Percentiles rank a stretch among this genome's conserved stretches.
These are phyloP conservation scores for Pochonia chlamydosporia DNA, from an alignment of 2,329 filamentous ascomycete genomes.

Conservation along the genomic window DNA sequence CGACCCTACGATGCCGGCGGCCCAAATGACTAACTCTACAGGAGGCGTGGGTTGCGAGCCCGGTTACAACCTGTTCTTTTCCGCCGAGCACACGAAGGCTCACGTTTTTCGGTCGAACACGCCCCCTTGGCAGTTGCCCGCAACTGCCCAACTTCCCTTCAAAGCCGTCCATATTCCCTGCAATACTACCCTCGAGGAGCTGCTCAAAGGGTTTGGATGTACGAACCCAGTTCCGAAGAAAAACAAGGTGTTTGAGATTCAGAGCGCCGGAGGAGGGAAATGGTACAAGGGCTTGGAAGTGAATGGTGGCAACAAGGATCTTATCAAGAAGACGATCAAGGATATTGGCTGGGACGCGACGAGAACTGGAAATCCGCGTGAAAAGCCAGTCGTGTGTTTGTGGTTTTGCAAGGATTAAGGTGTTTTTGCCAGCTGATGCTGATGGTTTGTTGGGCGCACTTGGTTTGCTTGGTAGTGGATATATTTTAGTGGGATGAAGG, in stretches of 20 bases:
- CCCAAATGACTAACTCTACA: slow-evolving; percentile 50
- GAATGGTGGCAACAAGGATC: slow-evolving; percentile 41
- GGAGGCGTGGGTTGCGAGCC: slow-evolving; percentile 54
- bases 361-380: slow-evolving; percentile 39
- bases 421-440: background rate
- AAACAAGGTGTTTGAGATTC: slow-evolving; percentile 53
- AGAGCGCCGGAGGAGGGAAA: slow-evolving; percentile 46
- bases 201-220: slow-evolving; percentile 55
- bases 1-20: slow-evolving; percentile 41
- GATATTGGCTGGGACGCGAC: slow-evolving; percentile 54
- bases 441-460: background rate
- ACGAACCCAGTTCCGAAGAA: slow-evolving; percentile 42
- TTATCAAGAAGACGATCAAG: slow-evolving; percentile 43
- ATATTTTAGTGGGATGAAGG: too few species aligned
- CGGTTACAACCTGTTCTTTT: slow-evolving; percentile 60
- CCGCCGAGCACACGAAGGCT: slow-evolving; percentile 50
- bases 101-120: slow-evolving; percentile 48
- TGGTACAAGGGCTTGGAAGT: slow-evolving; percentile 55
- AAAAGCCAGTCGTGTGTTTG: slow-evolving; percentile 52
- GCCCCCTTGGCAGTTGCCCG: slow-evolving; percentile 47
- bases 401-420: slow-evolving; percentile 50
- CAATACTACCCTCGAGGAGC: slow-evolving; percentile 45
- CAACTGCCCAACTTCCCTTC: slow-evolving; percentile 37
- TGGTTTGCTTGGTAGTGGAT: too few species aligned
- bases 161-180: slow-evolving; percentile 47